Base-by-base conservation (phyloP, 1,139 yeast genomes). In the Yamadazyma buinensis region DNA sequence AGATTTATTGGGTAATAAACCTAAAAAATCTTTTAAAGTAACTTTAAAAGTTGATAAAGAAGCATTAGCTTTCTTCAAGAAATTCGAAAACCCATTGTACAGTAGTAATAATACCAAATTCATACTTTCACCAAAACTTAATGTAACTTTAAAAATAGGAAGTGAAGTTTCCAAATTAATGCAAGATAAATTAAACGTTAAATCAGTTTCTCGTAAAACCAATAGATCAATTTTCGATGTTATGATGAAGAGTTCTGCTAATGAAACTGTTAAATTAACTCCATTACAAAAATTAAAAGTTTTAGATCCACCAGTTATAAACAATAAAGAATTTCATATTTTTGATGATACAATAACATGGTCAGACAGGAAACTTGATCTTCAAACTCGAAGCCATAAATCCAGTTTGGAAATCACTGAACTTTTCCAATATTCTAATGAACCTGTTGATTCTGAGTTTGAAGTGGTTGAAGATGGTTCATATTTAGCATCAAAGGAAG, bases 31-130 rank as follows among this genome's bases (percentile, higher is more conserved):
- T 12, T 36, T 40, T 14, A 35, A 49, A 12, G 61, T 66, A 1
- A 55, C 59, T 0, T 48, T 67, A 11, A 57, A 55, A 32, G 35
- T 66, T 3, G 45, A 51, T 28, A 47, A 62, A 3, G 46, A 34
- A 1, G 50, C 47, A 4, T 49, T 67, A 29, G 44, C 48, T n/a
- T 53, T 53, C 24, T 53, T 62, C 18, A 54, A 59, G 31, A 43
- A 41, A 30, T 51, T 43, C 29, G 59, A 56, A 20, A 63, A 59
- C 34, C 67, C 70, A 1, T 50, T 64, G 15, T 55, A 52, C 33
- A 52, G 66, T 1, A 52, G 50, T 39, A 46, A 41, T 5, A 46
- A 40, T 14, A 28, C 40, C 7, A 39, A 36, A 14, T 46, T 28
- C 22, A 30, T 28, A 11, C 30, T 32, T 25, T 14, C 30, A 5